Conservation (phyloP, 768 basidiomycete species). For the Arthromyces matolae region DNA sequence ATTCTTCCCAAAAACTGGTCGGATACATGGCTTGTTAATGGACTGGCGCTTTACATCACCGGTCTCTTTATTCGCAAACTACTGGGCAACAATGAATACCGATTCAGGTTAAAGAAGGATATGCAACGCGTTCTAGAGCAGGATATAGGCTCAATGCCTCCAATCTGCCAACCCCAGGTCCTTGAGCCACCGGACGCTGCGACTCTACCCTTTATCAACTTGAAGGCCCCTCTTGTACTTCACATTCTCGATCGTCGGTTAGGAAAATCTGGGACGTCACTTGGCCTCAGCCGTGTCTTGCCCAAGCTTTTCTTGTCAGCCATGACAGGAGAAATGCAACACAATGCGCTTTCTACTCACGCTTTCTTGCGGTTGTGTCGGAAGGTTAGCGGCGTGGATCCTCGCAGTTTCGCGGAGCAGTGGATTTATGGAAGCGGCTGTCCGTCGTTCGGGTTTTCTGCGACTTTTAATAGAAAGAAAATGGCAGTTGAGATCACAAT, state of each 20-base stretch:
- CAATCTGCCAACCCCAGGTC: conserved; percentile 88
- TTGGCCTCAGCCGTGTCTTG: conserved; percentile 90
- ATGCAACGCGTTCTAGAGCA: conserved; percentile 87
- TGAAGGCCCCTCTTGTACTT: conserved; percentile 94
- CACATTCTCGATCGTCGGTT: conserved; percentile 93
- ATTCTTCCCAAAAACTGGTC: conserved; percentile 91
- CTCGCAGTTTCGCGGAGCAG: conserved; percentile 91
- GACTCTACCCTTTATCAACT: conserved; percentile 82
- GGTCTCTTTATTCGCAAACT: conserved; percentile 83
- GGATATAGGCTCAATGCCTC: conserved; percentile 87
- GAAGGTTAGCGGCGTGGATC: conserved; percentile 90
- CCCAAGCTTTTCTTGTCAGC: conserved; percentile 95
- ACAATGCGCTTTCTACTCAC: conserved; percentile 85
- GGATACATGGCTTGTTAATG: conserved; percentile 96
- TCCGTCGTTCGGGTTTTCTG: conserved; percentile 84
- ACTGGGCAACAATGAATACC: conserved; percentile 95
- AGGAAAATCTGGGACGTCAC: conserved; percentile 91
- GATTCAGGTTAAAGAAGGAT: conserved; percentile 93
- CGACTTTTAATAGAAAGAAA: conserved; percentile 94
- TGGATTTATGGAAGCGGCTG: conserved; percentile 99
- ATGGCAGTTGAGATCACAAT: conserved; percentile 97
- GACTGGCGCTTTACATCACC: conserved; percentile 86
- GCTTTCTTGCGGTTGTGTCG: conserved; percentile 88
- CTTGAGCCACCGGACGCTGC: conserved; percentile 81
- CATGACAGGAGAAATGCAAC: conserved; percentile 83